Base-by-base conservation (phyloP, 108 stramenopile species). In the Licmophora abbreviata region DNA sequence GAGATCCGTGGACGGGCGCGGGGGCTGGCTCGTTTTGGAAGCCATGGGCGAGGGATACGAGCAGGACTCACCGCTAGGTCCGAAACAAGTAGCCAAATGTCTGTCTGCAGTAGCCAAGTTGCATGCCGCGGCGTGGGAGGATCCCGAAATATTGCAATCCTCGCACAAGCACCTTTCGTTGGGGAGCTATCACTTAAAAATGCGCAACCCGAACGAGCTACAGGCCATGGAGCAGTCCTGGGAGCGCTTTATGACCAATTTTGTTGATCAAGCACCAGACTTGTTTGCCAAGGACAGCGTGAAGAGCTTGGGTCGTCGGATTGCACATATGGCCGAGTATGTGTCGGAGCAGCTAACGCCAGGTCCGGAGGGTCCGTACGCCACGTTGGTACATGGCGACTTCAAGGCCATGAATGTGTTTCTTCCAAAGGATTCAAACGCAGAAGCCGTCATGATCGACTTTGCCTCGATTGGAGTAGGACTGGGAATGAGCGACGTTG, bases 391-490 rank as follows among this genome's bases (percentile, higher is more conserved):
- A 18, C 87, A 88, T 61, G 87, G 87, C 11, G 81, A 88, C 62
- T 81, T 61, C 61, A 88, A 88, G 40, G 58, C 80, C 1, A 84
- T 88, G 87, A 87, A 83, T 68, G 79, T 75, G 4, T 87, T 87
- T 42, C 40, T 87, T 24, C 81, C 82, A 11, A 4, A 27, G 27
- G 21, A 58, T 22, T 21, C 46, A 18, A 15, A 22, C 20, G 40
- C 22, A 3, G 43, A 53, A 0, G 80, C 72, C 3, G 37, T 79
- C 11, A 51, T 89, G 63, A 77, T 89, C 9, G 87, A 89, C 64
- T 89, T 84, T 60, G 83, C 83, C 15, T 84, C 80, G 12, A 59
- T 57, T 26, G 87, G 87, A 14, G 76, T 89, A 18, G 87, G 87
- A 3, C 61, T 75, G 9, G 83, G 83, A 0, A 70, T 84, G 64